phyloP scores from a whole-genome alignment of 179 eudicot species.

The Actinidia polygama region DNA sequence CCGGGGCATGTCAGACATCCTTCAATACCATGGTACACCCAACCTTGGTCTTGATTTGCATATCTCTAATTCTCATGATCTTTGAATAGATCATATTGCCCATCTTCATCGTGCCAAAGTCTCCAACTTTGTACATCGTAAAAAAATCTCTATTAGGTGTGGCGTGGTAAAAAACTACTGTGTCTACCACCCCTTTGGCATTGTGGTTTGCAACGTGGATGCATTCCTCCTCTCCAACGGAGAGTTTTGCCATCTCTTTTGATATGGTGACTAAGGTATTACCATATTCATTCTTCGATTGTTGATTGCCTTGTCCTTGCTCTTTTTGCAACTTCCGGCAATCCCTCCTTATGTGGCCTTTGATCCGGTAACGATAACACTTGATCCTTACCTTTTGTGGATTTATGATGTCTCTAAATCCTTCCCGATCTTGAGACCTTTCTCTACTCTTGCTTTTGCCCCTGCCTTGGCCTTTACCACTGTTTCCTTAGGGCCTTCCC shows the following conservation, averaged over 20 bases:
- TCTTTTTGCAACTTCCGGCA: background rate
- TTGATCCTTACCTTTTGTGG: background rate
- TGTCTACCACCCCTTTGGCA: background rate
- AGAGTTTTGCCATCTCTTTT: background rate
- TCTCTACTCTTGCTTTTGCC: too few species aligned
- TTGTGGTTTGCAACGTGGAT: background rate
- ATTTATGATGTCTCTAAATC: too few species aligned
- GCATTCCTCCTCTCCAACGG: background rate
- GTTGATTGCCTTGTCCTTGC: too few species aligned
- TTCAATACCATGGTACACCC: background rate
- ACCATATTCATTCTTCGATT: background rate
- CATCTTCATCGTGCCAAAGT: background rate
- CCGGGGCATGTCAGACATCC: background rate
- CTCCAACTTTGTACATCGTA: background rate
- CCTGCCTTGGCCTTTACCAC: too few species aligned
- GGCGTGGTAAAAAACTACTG: background rate
- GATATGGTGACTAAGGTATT: background rate
- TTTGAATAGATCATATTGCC: background rate
- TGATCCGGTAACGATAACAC: background rate
- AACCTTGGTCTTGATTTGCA: background rate
- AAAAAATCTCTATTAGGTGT: background rate
- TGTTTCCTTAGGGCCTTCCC: too few species aligned
- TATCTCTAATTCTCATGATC: background rate
- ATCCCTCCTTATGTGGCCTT: background rate
- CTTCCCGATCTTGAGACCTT: too few species aligned